Conservation (phyloP, 164 flowering plant genomes). For the Stephania yunnanensis region DNA sequence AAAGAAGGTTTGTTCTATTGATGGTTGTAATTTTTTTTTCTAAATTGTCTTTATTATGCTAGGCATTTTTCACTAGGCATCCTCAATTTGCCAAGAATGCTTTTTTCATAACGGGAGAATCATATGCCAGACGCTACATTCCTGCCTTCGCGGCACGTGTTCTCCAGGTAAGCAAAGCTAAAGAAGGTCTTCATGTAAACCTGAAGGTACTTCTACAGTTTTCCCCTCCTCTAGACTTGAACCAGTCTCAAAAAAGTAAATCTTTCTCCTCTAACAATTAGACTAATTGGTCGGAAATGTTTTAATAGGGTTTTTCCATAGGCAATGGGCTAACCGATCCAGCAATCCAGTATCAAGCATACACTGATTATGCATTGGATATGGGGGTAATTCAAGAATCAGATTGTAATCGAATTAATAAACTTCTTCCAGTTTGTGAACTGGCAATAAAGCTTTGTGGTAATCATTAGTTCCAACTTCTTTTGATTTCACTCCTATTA, state of each 20-base stretch:
- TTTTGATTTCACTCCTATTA: too few species aligned
- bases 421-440: background rate
- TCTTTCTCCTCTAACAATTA: background rate
- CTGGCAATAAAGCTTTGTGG: conserved; percentile 9
- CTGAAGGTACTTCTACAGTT: conserved; percentile 44
- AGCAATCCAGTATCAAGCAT: conserved; percentile 7
- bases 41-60: background rate
- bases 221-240: background rate
- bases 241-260: background rate
- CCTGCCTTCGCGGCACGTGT: conserved; percentile 80
- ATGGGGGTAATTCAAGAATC: conserved; percentile 2
- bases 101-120: conserved; percentile 86
- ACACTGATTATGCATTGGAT: conserved; percentile 9
- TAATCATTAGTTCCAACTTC: background rate
- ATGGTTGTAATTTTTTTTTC: background rate
- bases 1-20: background rate
- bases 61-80: conserved; percentile 71
- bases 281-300: background rate
- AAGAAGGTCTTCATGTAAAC: conserved; percentile 68
- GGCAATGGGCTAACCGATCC: background rate
- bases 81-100: conserved; percentile 54
- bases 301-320: conserved; percentile 1
- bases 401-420: background rate
- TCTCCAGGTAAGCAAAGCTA: conserved; percentile 65
- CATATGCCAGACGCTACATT: conserved; percentile 89